Conservation (phyloP, 805 yeast genomes). For the Sungouiozyma ichnusensis region DNA sequence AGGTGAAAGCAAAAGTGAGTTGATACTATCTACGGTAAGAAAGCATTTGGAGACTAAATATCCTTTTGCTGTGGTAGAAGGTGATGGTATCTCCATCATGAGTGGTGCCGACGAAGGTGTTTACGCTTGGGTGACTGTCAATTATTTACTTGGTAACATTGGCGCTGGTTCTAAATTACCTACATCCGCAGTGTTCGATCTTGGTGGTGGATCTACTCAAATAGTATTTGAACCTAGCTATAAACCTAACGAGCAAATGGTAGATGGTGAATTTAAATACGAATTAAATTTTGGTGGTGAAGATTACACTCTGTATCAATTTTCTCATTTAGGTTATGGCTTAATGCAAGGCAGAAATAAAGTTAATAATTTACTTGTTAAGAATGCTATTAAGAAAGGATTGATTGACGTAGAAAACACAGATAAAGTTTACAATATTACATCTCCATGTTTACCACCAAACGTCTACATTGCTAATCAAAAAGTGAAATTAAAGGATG, state of each 20-base stretch:
- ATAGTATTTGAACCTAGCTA: conserved; percentile 94
- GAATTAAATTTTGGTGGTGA: conserved; percentile 71
- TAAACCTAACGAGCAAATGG: conserved; percentile 48
- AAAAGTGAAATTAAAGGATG: conserved; percentile 44
- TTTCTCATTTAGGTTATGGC: conserved; percentile 92
- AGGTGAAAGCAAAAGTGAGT: conserved; percentile 63
- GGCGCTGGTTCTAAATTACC: conserved; percentile 63
- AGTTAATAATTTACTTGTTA: conserved; percentile 58
- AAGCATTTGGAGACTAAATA: conserved; percentile 63
- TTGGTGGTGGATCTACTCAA: conserved; percentile 98
- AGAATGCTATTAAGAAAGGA: conserved; percentile 35
- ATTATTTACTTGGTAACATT: conserved; percentile 86
- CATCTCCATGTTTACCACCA: conserved; percentile 86
- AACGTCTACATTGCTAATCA: conserved; percentile 50
- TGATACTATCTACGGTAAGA: conserved; percentile 69
- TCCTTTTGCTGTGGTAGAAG: conserved; percentile 86
- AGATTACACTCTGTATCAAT: conserved; percentile 76
- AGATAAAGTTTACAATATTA: conserved; percentile 37
- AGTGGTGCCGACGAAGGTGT: conserved; percentile 97
- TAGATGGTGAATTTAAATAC: conserved; percentile 83
- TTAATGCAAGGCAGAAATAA: conserved; percentile 87
- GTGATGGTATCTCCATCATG: conserved; percentile 86
- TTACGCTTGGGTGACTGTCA: conserved; percentile 96
- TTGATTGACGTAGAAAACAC: conserved; percentile 30
- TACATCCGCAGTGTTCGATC: conserved; percentile 94